Percentiles rank a stretch among this genome's conserved stretches.
These are phyloP conservation scores for Mrakia blollopis DNA, from an alignment of 768 basidiomycete genomes.

Conservation along the genomic window DNA sequence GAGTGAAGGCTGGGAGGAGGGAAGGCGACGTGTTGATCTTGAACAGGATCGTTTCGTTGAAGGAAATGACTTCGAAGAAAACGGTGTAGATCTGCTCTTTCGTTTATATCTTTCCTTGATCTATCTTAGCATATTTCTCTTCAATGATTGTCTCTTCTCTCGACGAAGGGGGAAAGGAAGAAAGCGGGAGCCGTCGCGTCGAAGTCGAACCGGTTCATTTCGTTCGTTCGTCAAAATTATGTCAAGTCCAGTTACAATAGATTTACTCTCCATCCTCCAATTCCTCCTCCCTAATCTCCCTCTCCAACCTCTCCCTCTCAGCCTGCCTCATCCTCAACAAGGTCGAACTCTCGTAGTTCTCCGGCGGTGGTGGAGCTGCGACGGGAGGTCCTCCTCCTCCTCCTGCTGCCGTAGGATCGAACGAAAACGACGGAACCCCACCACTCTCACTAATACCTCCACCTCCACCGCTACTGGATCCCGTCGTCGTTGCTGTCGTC, in stretches of 20 bases:
- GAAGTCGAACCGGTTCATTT: no score
- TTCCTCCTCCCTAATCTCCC: conserved; percentile 49
- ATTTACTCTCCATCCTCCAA: conserved; percentile 13
- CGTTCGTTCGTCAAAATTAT: neutral
- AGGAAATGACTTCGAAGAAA: conserved; percentile 83
- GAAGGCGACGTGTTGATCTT: conserved; percentile 77
- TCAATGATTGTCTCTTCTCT: neutral
- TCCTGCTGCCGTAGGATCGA: conserved; percentile 18
- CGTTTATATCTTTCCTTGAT: neutral
- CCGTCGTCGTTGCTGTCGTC: no score
- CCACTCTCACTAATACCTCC: neutral
- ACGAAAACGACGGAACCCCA: conserved; percentile 16
- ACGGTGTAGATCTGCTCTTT: neutral
- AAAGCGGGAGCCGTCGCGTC: neutral
- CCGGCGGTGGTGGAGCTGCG: conserved; percentile 32
- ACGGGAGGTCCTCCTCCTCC: neutral
- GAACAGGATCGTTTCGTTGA: conserved; percentile 87
- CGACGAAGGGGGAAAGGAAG: neutral
- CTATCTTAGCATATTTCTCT: neutral
- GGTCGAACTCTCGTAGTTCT: conserved; percentile 76
- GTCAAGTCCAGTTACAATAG: neutral
- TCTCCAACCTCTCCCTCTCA: conserved; percentile 67
- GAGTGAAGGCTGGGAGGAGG: conserved; percentile 46
- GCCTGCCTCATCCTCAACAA: conserved; percentile 76
- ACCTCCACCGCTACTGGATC: neutral